Evolutionary conservation across 306 rosid genomes (phyloP), one percentile per base, ranked within the genome.

Genomic region (Trifolium pratense): DNA sequence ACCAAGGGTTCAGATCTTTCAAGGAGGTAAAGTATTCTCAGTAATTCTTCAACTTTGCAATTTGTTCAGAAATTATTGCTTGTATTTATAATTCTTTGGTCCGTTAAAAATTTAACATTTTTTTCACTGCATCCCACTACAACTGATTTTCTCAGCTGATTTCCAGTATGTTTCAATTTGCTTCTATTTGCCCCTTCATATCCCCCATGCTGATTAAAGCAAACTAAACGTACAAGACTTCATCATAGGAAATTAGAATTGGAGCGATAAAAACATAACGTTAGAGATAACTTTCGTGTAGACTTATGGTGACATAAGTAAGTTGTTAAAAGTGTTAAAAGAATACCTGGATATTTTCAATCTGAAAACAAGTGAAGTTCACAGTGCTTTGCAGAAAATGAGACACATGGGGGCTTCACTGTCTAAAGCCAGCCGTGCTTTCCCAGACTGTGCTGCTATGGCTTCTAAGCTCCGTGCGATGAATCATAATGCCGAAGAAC

Each of bases 321-420:
- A 71, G 68, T 17, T 66, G 59, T 81, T 72, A 21, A 70, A 70
- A 60, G 48, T 66, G 59, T 81, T 72, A 21, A 70, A 70, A 60
- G 48, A 29, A 55, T 34, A 37, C 16, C 7, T 42, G 32, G 25
- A 25, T 80, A 8, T 68, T 71, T 78, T 77, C 59, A 68, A 75
- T 86, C 88, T 81, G 77, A 81, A 81, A 84, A 82, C 83, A 77
- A 25, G 86, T 83, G 85, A 82, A 86, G 76, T 89, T 78, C 75
- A 78, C 92, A 95, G 99, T 83, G 89, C 89, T 86, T 84, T 87
- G 90, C 97, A 91, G 92, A 95, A 80, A 89, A 89, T 86, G 97
- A 89, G 86, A 81, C 85, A 48, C 77, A 87, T 92, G 97, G 99
- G 89, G 79, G 85, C 90, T 74, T 73, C 96, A 56, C 77, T 95